Evolutionary conservation across 805 yeast genomes (phyloP).

Genomic region (Yamadazyma sp.): DNA sequence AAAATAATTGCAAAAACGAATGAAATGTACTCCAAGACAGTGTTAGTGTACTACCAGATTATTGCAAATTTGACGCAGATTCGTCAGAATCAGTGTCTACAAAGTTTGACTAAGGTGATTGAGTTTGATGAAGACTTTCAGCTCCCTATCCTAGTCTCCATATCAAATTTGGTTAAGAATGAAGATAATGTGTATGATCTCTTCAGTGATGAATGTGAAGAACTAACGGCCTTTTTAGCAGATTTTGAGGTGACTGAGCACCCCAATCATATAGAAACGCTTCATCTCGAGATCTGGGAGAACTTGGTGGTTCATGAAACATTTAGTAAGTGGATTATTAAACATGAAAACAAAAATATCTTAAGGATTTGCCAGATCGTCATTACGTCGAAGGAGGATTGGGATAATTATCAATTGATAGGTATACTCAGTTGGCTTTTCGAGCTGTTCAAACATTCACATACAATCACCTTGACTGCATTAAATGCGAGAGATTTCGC

Average conservation of each 20-base stretch:
- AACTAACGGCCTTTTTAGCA: constrained; percentile 9
- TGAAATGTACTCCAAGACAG: constrained; percentile 17
- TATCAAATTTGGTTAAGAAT: constrained; percentile 9
- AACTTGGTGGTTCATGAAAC: constrained; percentile 12
- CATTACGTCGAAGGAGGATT: constrained; percentile 37
- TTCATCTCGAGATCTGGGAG: constrained; percentile 6
- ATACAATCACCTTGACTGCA: constrained; percentile 12
- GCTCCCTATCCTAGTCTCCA: constrained; percentile 5
- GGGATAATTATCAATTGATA: constrained; percentile 39
- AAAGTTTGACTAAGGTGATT: background rate
- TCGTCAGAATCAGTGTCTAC: background rate
- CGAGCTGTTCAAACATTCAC: constrained; percentile 21
- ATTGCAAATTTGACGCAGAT: constrained; percentile 24
- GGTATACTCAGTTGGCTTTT: constrained; percentile 44
- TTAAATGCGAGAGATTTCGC: constrained; percentile 13
- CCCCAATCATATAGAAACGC: constrained; percentile 3
- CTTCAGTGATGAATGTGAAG: constrained; percentile 9
- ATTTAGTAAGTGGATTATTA: constrained; percentile 17
- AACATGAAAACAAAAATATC: constrained; percentile 31
- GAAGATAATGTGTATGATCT: constrained; percentile 16
- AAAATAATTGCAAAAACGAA: background rate
- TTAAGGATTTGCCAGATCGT: constrained; percentile 36
- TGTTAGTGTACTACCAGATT: constrained; percentile 21
- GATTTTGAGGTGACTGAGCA: constrained; percentile 7
- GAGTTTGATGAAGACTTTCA: constrained; percentile 17